A percentile compares a stretch with the other conserved stretches of the same genome.
These are phyloP conservation scores for Vitis hybrid DNA, from an alignment of 177 flowering plant species.

Conservation along the genomic window DNA sequence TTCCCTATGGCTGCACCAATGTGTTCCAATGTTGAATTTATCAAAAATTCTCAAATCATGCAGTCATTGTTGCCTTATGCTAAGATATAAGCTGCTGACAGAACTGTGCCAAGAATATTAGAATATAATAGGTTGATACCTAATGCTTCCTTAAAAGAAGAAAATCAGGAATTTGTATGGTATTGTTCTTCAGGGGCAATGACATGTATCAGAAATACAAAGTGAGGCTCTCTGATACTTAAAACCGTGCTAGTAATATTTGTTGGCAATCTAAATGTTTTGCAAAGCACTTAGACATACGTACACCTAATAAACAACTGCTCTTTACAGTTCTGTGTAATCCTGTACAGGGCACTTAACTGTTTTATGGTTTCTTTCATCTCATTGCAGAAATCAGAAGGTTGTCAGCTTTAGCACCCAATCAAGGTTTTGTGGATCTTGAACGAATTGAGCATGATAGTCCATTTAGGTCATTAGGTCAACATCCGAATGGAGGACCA, in stretches of 20 bases:
- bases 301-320: background rate
- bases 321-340: background rate
- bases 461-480: slow-evolving; percentile 53
- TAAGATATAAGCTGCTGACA: background rate
- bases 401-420: slow-evolving; percentile 43
- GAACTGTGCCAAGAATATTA: too few species aligned
- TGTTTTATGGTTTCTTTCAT: background rate
- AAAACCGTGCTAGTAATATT: background rate
- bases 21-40: too few species aligned
- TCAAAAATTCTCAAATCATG: background rate
- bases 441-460: slow-evolving; percentile 67
- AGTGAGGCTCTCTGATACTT: background rate
- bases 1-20: too few species aligned
- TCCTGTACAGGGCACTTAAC: background rate
- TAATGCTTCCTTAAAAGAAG: background rate
- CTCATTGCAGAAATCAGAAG: slow-evolving; percentile 62
- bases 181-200: background rate
- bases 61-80: background rate
- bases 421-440: slow-evolving; percentile 54
- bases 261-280: background rate
- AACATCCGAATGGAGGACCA: slow-evolving; percentile 56
- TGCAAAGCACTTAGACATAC: background rate
- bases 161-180: background rate
- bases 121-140: background rate
- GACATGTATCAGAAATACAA: background rate